phyloP scores from a whole-genome alignment of 495 filamentous ascomycete species.

The Penicillium cinerascens region DNA sequence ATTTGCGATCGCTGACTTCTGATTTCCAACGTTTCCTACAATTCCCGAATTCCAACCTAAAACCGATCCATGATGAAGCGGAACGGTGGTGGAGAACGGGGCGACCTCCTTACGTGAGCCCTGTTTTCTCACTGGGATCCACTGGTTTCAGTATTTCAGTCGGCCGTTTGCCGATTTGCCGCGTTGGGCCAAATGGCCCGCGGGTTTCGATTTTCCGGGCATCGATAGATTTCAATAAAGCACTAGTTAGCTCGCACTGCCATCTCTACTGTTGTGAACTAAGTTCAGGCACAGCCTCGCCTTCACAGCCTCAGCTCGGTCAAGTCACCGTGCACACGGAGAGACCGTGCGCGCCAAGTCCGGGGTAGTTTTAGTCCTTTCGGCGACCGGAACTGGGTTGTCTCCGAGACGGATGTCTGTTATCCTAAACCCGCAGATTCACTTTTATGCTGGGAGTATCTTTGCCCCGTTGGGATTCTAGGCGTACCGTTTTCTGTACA shows the following conservation, averaged over 20 bases:
- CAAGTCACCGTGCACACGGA: too few species aligned
- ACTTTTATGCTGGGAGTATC: not conserved
- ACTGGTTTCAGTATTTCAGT: too few species aligned
- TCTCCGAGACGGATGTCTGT: constrained; percentile 16
- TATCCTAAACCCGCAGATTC: constrained; percentile 3
- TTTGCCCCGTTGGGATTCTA: not conserved
- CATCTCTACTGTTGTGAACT: too few species aligned
- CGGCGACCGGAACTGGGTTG: constrained; percentile 20
- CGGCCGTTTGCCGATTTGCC: constrained; percentile 25
- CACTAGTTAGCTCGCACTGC: too few species aligned
- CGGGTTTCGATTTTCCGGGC: not conserved
- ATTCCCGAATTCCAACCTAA: not conserved
- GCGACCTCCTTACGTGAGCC: too few species aligned
- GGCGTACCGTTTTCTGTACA: too few species aligned
- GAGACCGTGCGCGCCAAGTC: constrained; percentile 1
- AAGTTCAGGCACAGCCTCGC: constrained; percentile 2
- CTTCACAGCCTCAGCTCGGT: not conserved
- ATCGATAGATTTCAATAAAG: not conserved
- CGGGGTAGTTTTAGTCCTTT: constrained; percentile 14
- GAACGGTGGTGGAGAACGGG: not conserved
- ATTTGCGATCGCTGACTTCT: not conserved
- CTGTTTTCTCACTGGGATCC: not conserved
- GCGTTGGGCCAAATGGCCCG: constrained; percentile 7
- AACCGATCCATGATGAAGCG: not conserved
- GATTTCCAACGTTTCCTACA: not conserved